These are phyloP conservation scores for Exobasidium cylindrosporum DNA, from an alignment of 1,284 basidiomycete genomes.

Conservation along the genomic window DNA sequence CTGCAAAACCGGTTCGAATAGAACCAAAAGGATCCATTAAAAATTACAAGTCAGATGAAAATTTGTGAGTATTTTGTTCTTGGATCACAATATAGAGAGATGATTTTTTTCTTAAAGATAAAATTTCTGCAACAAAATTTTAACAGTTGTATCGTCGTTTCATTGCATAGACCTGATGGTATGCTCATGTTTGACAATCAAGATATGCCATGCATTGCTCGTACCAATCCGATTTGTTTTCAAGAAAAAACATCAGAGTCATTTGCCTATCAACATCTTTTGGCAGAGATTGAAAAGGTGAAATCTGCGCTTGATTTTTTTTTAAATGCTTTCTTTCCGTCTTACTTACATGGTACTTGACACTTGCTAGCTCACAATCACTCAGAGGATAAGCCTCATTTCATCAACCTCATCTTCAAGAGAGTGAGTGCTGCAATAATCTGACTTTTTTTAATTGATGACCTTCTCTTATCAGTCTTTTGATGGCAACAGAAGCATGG, in stretches of 20 bases:
- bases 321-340: background rate
- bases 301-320: background rate
- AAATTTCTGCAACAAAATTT: no score
- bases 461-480: no score
- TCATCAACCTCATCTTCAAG: no score
- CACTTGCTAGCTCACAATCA: background rate
- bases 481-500: no score
- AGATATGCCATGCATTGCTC: background rate
- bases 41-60: background rate
- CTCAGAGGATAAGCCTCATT: background rate
- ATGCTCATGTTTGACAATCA: background rate
- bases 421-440: no score
- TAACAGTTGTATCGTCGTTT: slow-evolving; percentile 3
- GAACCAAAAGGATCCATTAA: slow-evolving; percentile 2
- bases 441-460: no score
- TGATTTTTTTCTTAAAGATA: no score
- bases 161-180: slow-evolving; percentile 1
- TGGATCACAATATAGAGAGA: no score
- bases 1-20: slow-evolving; percentile 2
- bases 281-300: slow-evolving; percentile 2
- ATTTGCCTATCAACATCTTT: background rate
- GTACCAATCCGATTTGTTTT: background rate
- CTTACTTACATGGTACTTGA: background rate
- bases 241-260: background rate
- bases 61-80: no score